Evolutionary conservation across 2,329 filamentous ascomycete species (phyloP).

Genomic region (Nigrospora oryzae): DNA sequence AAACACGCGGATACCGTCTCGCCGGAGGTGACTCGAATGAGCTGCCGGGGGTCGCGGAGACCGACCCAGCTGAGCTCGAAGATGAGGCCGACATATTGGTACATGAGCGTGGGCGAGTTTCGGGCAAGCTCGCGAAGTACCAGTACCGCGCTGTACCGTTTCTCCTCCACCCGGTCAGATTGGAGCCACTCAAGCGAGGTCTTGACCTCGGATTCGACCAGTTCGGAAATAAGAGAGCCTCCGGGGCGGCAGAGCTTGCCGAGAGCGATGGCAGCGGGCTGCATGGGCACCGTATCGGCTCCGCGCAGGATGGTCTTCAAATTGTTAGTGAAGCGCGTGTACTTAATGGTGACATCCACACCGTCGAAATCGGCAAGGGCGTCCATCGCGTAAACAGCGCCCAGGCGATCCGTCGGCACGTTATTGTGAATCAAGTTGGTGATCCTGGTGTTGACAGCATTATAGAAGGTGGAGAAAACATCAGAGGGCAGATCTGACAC

Average conservation of each 20-base stretch:
- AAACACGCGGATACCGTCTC: constrained; percentile 94
- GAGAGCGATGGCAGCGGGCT: constrained; percentile 79
- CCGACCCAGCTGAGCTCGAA: constrained; percentile 97
- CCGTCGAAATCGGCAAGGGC: constrained; percentile 93
- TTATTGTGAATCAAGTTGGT: constrained; percentile 67
- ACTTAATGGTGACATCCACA: constrained; percentile 87
- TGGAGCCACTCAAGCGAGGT: constrained; percentile 95
- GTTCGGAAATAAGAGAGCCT: constrained; percentile 85
- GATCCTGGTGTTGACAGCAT: constrained; percentile 46
- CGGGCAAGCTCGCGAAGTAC: constrained; percentile 84
- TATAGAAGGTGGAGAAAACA: constrained; percentile 58
- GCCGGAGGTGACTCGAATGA: constrained; percentile 86
- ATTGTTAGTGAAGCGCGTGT: constrained; percentile 87
- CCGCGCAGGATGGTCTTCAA: constrained; percentile 81
- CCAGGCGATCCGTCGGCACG: constrained; percentile 81
- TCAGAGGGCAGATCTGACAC: constrained; percentile 65
- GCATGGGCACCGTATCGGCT: constrained; percentile 85
- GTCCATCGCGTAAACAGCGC: constrained; percentile 86
- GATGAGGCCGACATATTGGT: constrained; percentile 88
- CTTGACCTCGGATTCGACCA: constrained; percentile 95
- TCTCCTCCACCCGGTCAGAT: constrained; percentile 86
- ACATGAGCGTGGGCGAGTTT: constrained; percentile 91
- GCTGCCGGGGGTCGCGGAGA: constrained; percentile 77
- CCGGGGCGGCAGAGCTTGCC: constrained; percentile 88
- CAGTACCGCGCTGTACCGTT: constrained; percentile 86